Evolutionary conservation across 2,329 filamentous ascomycete species (phyloP), one percentile per base, ranked within the genome.

Genomic region (Leptodontidium sp.): DNA sequence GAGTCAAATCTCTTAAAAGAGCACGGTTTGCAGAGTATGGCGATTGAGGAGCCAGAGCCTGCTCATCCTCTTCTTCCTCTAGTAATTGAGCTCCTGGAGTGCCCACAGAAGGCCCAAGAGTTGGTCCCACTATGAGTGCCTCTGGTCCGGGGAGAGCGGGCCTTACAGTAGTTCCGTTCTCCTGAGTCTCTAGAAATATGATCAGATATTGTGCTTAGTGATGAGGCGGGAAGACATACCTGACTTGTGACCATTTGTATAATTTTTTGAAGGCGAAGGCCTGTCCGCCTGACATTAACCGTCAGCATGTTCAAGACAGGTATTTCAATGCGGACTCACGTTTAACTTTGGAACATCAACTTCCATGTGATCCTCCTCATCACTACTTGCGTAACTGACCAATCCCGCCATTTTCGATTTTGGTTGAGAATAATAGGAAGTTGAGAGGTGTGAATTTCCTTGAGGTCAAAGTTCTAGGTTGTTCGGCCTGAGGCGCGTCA

Each of bases 1-100:
- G 85, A 29, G 93, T 96, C 52, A 95, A 86, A 75, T 91, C 87
- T 73, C 90, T 90, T 17, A 93, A 82, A 26, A 89, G 81, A 35
- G 88, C 84, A 72, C 91, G 89, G 69, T 84, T 86, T 58, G 86
- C 82, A 1, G 90, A 87, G 80, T 93, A 93, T 0, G 91, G 91
- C 0, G 91, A 94, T 65, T 74, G 73, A 32, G 75, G 75, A 43
- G 68, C 68, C 40, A 77, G 74, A 14, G 76, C 74, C 9, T 75
- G 75, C 15, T 79, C 75, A 7, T 77, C 77, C 40, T 77, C 72
- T 14, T 79, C 75, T 7, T 78, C 77, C 47, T 77, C 68, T 64
- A 70, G 40, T 59, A 72, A 63, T 4, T 65, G 67, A 45, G 69
- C 62, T 15, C 50, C 65, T 32, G 38, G n/a, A 45, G 66, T 64